Evolutionary conservation across 352 stramenopile genomes (phyloP), one percentile per base, ranked within the genome.

Genomic region (Phytophthora uliginosa): DNA sequence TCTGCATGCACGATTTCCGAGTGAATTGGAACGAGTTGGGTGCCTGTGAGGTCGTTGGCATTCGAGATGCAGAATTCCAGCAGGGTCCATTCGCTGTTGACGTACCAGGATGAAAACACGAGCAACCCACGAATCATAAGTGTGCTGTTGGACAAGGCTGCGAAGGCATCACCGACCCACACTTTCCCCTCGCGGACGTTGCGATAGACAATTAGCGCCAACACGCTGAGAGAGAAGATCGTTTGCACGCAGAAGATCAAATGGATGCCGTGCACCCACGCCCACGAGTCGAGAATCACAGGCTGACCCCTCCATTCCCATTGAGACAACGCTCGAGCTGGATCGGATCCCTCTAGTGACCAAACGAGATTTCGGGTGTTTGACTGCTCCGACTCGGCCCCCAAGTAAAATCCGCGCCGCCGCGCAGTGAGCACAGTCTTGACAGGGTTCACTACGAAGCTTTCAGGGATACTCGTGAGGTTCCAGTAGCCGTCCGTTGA

Each of bases 231-330:
- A 20, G 77, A 81, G 2, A 79, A 69, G 15, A 84, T 57, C 0
- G 71, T 77, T 55, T 86, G 73, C 10, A 76, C 42, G 3, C 53
- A 78, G 40, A 88, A 78, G 24, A 86, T 58, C 26, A 88, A 26
- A 31, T 90, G 76, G 36, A 90, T 69, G 2, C 71, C 36, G 26
- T 90, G 78, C 3, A 88, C 78, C 82, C 80, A 90, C 6, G 76
- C 73, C 80, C 82, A 90, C 24, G 78, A 83, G 53, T 90, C 73
- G 20, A 72, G 59, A 28, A 85, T 71, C 0, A 78, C 18, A 0
- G 73, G 45, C 17, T 63, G 61, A 12, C 63, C 71, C 26, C 31
- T 33, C 71, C 68, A 83, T 51, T 79, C 61, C 74, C 73, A 83
- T 26, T 38, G 52, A 0, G 63, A 69, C 58, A 89, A 69, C 7